Evolutionary conservation across 2,329 filamentous ascomycete species (phyloP).

Genomic region (Cercospora zeae-maydis): DNA sequence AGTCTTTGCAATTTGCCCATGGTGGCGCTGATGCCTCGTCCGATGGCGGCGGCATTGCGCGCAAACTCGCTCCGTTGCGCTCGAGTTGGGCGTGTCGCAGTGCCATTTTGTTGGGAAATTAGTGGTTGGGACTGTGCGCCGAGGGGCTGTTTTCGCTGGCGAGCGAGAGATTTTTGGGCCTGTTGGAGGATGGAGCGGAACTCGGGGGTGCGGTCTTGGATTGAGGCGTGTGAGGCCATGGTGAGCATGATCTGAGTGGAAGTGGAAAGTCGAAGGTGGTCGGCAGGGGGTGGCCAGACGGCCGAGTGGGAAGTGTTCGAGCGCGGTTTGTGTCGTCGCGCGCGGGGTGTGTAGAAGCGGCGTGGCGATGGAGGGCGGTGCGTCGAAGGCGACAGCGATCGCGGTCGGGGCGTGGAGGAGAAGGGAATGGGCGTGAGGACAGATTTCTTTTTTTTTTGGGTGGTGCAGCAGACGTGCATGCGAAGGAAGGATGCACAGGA

Average conservation of each 20-base stretch:
- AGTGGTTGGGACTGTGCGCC: slow-evolving; percentile 73
- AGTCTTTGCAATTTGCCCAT: slow-evolving; percentile 94
- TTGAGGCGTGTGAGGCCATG: slow-evolving; percentile 60
- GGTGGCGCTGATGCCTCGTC: slow-evolving; percentile 82
- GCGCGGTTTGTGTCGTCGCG: not conserved
- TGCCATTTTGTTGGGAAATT: slow-evolving; percentile 57
- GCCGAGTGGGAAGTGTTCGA: slow-evolving; percentile 1
- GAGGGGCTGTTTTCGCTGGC: slow-evolving; percentile 67
- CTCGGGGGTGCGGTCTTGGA: slow-evolving; percentile 94
- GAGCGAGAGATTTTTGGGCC: slow-evolving; percentile 64
- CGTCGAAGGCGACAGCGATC: not conserved
- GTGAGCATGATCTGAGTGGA: slow-evolving; percentile 26
- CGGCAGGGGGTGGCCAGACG: slow-evolving; percentile 19
- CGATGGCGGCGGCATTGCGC: slow-evolving; percentile 84
- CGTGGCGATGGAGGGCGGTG: not conserved
- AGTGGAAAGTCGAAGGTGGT: slow-evolving; percentile 8
- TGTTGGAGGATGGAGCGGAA: slow-evolving; percentile 88
- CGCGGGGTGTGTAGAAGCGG: not conserved
- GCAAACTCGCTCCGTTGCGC: slow-evolving; percentile 80
- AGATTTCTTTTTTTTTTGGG: slow-evolving; percentile 1
- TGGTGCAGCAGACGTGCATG: not conserved
- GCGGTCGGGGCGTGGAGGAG: not conserved
- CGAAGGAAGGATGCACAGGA: no score
- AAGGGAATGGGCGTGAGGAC: not conserved
- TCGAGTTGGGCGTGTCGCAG: slow-evolving; percentile 35